These are phyloP conservation scores for Colletotrichum sp. DNA, from an alignment of 2,329 filamentous ascomycete genomes.

Conservation along the genomic window DNA sequence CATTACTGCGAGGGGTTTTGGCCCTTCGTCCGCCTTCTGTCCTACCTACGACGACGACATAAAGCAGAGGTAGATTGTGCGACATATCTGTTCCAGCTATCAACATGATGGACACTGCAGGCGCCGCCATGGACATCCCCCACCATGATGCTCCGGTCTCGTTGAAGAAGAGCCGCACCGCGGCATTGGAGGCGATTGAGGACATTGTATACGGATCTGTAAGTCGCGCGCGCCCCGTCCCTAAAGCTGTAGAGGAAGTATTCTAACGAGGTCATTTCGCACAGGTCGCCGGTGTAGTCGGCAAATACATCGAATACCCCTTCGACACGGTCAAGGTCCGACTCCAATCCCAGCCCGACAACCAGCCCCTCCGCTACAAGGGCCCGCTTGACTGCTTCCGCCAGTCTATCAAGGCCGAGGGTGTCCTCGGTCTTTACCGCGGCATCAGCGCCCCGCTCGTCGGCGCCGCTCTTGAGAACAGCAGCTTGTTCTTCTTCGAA, in stretches of 20 bases:
- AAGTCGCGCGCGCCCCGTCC: constrained; percentile 37
- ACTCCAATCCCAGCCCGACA: constrained; percentile 91
- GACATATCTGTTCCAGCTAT: not conserved
- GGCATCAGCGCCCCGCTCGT: constrained; percentile 91
- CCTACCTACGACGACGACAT: not conserved
- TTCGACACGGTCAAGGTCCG: constrained; percentile 99
- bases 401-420: constrained; percentile 81
- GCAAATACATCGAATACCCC: constrained; percentile 97
- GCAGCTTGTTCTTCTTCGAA: constrained; percentile 92
- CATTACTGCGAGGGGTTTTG: not conserved
- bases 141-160: constrained; percentile 17
- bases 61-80: constrained; percentile 2
- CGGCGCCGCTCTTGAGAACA: constrained; percentile 91
- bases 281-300: constrained; percentile 81
- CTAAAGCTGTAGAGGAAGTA: not conserved
- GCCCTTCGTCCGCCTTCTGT: not conserved
- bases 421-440: constrained; percentile 83
- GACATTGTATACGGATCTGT: constrained; percentile 90
- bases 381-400: constrained; percentile 94
- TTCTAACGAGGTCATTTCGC: not conserved
- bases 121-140: constrained; percentile 18
- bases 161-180: constrained; percentile 31
- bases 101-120: constrained; percentile 17
- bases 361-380: constrained; percentile 78
- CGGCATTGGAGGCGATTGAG: constrained; percentile 73